A percentile compares a stretch with the other conserved stretches of the same genome.
phyloP scores from a whole-genome alignment of 257 asterid genomes.

The Oldenlandia corymbosa region DNA sequence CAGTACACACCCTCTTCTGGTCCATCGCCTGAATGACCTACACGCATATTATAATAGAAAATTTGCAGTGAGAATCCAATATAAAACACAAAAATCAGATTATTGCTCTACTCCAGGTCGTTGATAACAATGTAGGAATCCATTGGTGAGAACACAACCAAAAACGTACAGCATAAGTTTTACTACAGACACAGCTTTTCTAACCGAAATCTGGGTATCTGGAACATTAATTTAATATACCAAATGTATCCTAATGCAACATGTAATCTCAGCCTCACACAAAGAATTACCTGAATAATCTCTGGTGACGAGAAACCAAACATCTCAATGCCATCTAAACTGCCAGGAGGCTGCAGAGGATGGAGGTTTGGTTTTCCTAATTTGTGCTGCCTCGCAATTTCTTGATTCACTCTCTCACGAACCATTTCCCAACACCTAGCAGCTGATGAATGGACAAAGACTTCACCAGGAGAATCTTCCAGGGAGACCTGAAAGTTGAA shows the following conservation, averaged over 20 bases:
- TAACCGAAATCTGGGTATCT: background rate
- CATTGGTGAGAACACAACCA: background rate
- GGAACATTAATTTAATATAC: background rate
- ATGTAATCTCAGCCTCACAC: background rate
- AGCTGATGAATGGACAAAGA: constrained; percentile 66
- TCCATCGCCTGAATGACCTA: constrained; percentile 92
- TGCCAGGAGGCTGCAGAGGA: constrained; percentile 98
- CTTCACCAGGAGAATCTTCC: constrained; percentile 73
- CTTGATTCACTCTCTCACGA: constrained; percentile 83
- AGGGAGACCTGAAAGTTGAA: constrained; percentile 54
- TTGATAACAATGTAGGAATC: background rate
- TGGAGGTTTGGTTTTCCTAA: constrained; percentile 67
- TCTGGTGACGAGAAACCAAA: constrained; percentile 90
- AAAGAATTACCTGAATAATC: constrained; percentile 64
- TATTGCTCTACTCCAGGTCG: too few species aligned
- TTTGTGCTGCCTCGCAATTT: constrained; percentile 77
- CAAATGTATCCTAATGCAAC: too few species aligned
- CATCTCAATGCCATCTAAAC: constrained; percentile 95
- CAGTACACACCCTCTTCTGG: constrained; percentile 45
- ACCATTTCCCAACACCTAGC: constrained; percentile 95
- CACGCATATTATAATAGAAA: background rate
- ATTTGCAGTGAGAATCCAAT: background rate
- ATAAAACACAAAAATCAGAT: too few species aligned
- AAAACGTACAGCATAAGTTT: too few species aligned
- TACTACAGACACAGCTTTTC: too few species aligned